Evolutionary conservation across 805 yeast species (phyloP).

Genomic region (Barnettozyma californica): DNA sequence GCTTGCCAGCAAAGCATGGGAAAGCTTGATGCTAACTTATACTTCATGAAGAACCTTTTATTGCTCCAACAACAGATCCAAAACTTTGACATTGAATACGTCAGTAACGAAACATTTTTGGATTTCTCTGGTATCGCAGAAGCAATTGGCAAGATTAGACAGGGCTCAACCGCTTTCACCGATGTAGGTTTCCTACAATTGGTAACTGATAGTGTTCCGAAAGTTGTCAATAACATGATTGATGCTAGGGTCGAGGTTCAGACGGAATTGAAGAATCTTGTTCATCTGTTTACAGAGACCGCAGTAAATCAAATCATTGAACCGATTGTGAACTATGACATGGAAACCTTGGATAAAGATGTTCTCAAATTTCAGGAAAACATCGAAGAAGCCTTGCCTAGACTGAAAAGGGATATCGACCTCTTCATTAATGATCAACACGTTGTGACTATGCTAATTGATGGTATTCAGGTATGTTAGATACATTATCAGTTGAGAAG

Average conservation of each 20-base stretch:
- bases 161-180: constrained; percentile 22
- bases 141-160: constrained; percentile 38
- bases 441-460: constrained; percentile 47
- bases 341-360: constrained; percentile 25
- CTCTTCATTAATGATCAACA: constrained; percentile 52
- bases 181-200: constrained; percentile 34
- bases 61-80: constrained; percentile 63
- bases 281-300: constrained; percentile 61
- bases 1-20: constrained; percentile 44
- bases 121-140: constrained; percentile 75
- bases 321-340: constrained; percentile 32
- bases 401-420: constrained; percentile 45
- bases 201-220: constrained; percentile 69
- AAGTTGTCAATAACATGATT: constrained; percentile 72
- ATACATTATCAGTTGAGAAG: neutral
- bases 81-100: constrained; percentile 75
- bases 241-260: constrained; percentile 76
- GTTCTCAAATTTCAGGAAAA: constrained; percentile 41
- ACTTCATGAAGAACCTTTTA: constrained; percentile 66
- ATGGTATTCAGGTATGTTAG: constrained; percentile 45
- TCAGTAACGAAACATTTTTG: constrained; percentile 63
- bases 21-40: constrained; percentile 52
- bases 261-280: constrained; percentile 62
- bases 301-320: constrained; percentile 45
- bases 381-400: constrained; percentile 51